phyloP scores from a whole-genome alignment of 768 basidiomycete genomes.

The Xerocomellus intermedius region DNA sequence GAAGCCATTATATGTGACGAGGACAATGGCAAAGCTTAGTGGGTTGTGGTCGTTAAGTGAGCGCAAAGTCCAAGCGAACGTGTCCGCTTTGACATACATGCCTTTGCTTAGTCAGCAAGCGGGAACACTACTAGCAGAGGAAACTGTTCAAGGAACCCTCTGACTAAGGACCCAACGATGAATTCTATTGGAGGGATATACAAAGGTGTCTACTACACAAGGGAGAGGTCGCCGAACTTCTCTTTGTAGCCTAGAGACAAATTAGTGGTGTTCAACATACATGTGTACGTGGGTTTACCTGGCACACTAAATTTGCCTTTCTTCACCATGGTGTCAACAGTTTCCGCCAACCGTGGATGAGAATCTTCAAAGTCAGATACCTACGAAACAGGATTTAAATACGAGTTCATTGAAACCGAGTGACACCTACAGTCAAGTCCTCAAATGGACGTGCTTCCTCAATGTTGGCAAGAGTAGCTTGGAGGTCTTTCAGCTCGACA shows the following conservation, averaged over 20 bases:
- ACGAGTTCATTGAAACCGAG: neutral
- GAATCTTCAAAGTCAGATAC: slow-evolving; percentile 87
- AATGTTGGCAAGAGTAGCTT: slow-evolving; percentile 93
- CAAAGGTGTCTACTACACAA: slow-evolving; percentile 69
- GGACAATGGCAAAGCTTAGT: slow-evolving; percentile 14
- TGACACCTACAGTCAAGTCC: slow-evolving; percentile 80
- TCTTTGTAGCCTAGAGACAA: slow-evolving; percentile 74
- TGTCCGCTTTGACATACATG: neutral
- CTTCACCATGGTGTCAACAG: slow-evolving; percentile 92
- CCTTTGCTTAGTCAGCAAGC: slow-evolving; percentile 26
- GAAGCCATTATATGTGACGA: slow-evolving; percentile 33
- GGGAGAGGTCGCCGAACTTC: slow-evolving; percentile 93
- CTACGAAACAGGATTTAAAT: slow-evolving; percentile 39
- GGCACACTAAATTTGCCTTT: slow-evolving; percentile 99
- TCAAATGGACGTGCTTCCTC: slow-evolving; percentile 97
- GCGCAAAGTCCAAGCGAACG: slow-evolving; percentile 11
- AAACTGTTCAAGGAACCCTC: neutral
- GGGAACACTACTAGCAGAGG: neutral
- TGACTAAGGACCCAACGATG: neutral
- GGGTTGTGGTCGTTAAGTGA: slow-evolving; percentile 5
- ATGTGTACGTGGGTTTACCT: slow-evolving; percentile 44
- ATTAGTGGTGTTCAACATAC: neutral
- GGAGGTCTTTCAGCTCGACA: slow-evolving; percentile 85
- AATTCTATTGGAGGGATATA: slow-evolving; percentile 26
- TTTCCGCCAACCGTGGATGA: slow-evolving; percentile 87